These are phyloP conservation scores for Stromatinia cepivora DNA, from an alignment of 2,329 filamentous ascomycete species.

Conservation along the genomic window DNA sequence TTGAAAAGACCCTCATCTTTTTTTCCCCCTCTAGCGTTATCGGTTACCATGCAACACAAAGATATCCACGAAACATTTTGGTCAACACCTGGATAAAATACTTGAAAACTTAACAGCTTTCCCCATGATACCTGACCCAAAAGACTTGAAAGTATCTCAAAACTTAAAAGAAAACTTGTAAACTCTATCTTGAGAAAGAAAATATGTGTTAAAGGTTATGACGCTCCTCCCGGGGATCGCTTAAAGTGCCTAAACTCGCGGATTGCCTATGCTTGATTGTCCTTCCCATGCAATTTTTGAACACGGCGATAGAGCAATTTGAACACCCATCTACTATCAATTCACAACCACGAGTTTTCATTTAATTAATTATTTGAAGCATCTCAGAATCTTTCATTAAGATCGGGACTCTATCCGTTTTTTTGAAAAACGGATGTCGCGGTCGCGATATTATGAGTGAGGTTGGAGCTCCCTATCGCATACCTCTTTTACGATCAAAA, in stretches of 20 bases:
- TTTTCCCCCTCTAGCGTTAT: not conserved
- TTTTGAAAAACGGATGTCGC: constrained; percentile 68
- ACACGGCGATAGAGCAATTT: constrained; percentile 29
- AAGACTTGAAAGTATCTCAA: constrained; percentile 7
- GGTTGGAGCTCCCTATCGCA: constrained; percentile 65
- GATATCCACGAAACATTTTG: constrained; percentile 10
- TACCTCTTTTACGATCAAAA: constrained; percentile 66
- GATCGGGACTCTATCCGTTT: constrained; percentile 55
- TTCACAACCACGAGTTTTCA: constrained; percentile 33
- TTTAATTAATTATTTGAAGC: constrained; percentile 31
- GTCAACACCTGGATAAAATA: constrained; percentile 1
- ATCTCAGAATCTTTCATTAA: constrained; percentile 43
- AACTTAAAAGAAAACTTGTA: constrained; percentile 7
- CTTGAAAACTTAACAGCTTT: not conserved
- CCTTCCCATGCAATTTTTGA: constrained; percentile 22
- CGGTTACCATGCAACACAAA: constrained; percentile 23
- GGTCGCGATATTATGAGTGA: constrained; percentile 68
- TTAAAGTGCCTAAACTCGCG: constrained; percentile 16
- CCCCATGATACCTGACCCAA: not conserved
- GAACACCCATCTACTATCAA: constrained; percentile 29
- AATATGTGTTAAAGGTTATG: constrained; percentile 13
- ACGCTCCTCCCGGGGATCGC: constrained; percentile 7
- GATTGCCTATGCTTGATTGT: constrained; percentile 14
- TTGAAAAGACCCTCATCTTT: not conserved
- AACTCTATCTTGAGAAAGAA: not conserved